phyloP scores from a whole-genome alignment of 1,284 basidiomycete species.

The Ceratorhiza oryzae-sativae region DNA sequence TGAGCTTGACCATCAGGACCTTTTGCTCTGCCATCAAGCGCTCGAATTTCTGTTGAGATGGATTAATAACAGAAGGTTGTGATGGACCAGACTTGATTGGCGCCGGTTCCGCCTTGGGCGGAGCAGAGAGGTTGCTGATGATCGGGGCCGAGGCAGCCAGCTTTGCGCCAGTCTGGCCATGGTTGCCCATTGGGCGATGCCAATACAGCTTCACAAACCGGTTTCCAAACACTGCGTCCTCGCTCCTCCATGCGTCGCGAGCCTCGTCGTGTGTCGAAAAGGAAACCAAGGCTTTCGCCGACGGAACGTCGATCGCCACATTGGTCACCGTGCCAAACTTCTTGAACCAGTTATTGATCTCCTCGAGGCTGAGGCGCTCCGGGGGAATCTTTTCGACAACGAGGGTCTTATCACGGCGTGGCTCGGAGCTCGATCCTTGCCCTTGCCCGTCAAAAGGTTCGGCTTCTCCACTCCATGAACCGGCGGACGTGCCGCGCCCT shows the following conservation, averaged over 20 bases:
- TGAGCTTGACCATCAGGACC: slow-evolving; percentile 76
- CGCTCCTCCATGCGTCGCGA: slow-evolving; percentile 86
- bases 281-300: slow-evolving; percentile 83
- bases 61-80: slow-evolving; percentile 42
- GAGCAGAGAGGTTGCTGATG: slow-evolving; percentile 59
- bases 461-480: slow-evolving; percentile 34
- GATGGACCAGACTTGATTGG: slow-evolving; percentile 48
- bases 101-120: slow-evolving; percentile 50
- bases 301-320: slow-evolving; percentile 82
- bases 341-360: slow-evolving; percentile 89
- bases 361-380: slow-evolving; percentile 77
- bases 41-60: slow-evolving; percentile 59
- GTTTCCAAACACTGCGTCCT: slow-evolving; percentile 92
- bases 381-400: slow-evolving; percentile 94
- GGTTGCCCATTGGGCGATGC: slow-evolving; percentile 89
- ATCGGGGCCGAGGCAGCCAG: slow-evolving; percentile 79
- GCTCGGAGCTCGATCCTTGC: slow-evolving; percentile 55
- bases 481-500: slow-evolving; percentile 24
- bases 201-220: slow-evolving; percentile 95
- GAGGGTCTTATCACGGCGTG: slow-evolving; percentile 75
- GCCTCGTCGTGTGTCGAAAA: slow-evolving; percentile 89
- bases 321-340: slow-evolving; percentile 93
- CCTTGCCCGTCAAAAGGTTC: slow-evolving; percentile 35
- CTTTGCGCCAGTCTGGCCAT: slow-evolving; percentile 75
- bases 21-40: slow-evolving; percentile 91